A percentile compares a stretch with the other conserved stretches of the same genome.
Evolutionary conservation across 2,329 filamentous ascomycete genomes (phyloP).

Genomic region (Balansia obtecta): DNA sequence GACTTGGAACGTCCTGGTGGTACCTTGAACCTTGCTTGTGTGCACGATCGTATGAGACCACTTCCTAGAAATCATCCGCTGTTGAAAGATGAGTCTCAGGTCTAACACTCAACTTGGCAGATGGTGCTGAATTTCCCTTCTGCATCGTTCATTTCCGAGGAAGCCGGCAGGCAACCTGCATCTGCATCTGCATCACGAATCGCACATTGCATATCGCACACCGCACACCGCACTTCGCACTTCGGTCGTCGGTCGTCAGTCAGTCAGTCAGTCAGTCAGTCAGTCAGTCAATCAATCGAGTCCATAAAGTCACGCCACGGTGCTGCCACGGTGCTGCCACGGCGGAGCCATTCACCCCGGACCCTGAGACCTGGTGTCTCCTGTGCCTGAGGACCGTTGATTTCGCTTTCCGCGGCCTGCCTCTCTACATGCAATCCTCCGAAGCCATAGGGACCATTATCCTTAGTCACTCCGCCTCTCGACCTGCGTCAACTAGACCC

Average conservation of each 20-base stretch:
- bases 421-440: background rate
- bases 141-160: too few species aligned
- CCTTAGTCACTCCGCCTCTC: background rate
- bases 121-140: background rate
- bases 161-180: background rate
- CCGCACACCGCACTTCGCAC: background rate
- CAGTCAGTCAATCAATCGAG: background rate
- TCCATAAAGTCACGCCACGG: constrained; percentile 3
- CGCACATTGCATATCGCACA: background rate
- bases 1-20: too few species aligned
- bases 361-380: background rate
- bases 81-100: background rate
- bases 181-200: background rate
- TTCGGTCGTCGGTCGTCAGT: background rate
- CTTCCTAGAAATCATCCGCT: background rate
- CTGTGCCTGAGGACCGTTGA: background rate
- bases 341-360: background rate
- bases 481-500: background rate
- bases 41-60: background rate
- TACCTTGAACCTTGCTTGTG: too few species aligned
- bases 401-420: background rate
- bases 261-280: background rate
- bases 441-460: background rate
- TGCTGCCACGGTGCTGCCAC: constrained; percentile 1
- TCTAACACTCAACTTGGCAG: background rate